These are phyloP conservation scores for Saprolegnia diclina DNA, from an alignment of 352 stramenopile genomes.

Conservation along the genomic window DNA sequence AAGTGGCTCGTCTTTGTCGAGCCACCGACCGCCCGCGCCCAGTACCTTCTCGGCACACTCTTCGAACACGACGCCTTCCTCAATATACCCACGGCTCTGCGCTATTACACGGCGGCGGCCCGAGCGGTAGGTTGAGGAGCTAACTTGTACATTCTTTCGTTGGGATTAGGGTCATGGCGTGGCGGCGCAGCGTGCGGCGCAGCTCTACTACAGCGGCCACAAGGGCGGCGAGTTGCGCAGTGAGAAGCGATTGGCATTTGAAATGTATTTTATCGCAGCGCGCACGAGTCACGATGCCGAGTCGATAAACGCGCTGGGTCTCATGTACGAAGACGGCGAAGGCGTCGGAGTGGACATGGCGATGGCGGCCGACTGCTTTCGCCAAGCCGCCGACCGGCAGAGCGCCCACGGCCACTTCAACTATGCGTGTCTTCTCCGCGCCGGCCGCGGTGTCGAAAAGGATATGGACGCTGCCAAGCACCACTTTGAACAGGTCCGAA, in stretches of 20 bases:
- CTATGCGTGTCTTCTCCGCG: conserved; percentile 52
- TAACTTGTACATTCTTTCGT: background rate
- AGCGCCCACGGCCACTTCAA: conserved; percentile 73
- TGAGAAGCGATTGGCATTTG: conserved; percentile 48
- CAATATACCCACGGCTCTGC: background rate
- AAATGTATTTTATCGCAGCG: conserved; percentile 53
- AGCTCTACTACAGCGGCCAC: conserved; percentile 54
- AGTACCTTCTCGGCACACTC: background rate
- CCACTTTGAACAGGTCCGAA: conserved; percentile 46
- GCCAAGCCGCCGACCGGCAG: conserved; percentile 38
- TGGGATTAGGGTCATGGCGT: conserved; percentile 40
- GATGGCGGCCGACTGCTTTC: conserved; percentile 51
- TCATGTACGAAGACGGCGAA: conserved; percentile 78
- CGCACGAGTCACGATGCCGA: conserved; percentile 40
- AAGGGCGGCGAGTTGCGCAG: conserved; percentile 35
- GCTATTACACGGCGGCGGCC: conserved; percentile 17
- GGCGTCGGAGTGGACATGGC: conserved; percentile 61
- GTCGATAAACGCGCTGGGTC: conserved; percentile 66
- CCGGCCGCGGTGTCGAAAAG: conserved; percentile 56
- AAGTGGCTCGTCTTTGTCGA: background rate
- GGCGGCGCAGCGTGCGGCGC: conserved; percentile 50
- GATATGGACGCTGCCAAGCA: conserved; percentile 50
- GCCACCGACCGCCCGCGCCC: background rate
- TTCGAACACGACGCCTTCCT: conserved; percentile 12
- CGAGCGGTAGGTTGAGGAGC: background rate